Percentiles rank a stretch among this genome's conserved stretches.
These are phyloP conservation scores for Gossypium davidsonii DNA, from an alignment of 441 rosid genomes.

Conservation along the genomic window DNA sequence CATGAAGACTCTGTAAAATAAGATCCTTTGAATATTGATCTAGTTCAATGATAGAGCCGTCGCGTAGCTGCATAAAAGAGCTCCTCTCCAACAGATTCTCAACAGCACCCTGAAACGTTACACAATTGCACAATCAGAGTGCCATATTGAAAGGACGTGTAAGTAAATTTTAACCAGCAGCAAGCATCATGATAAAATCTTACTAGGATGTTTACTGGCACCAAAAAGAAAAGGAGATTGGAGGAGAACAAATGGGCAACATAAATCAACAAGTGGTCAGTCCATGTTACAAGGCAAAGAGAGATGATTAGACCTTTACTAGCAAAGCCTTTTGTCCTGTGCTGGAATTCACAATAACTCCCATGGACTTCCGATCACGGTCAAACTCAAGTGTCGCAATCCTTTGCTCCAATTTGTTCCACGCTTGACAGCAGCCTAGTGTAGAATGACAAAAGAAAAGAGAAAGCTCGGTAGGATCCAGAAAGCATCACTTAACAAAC, in stretches of 20 bases:
- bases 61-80: constrained; percentile 56
- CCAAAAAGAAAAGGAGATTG: neutral
- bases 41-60: constrained; percentile 56
- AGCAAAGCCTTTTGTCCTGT: constrained; percentile 63
- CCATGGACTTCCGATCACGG: constrained; percentile 92
- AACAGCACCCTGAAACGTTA: constrained; percentile 75
- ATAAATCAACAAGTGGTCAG: neutral
- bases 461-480: neutral
- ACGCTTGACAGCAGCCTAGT: constrained; percentile 63
- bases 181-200: neutral
- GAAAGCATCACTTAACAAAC: neutral
- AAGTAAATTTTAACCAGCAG: neutral
- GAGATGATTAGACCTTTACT: constrained; percentile 56
- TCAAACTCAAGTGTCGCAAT: constrained; percentile 93
- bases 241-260: neutral
- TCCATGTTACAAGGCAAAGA: neutral
- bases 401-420: constrained; percentile 63
- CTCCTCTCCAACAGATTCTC: constrained; percentile 83
- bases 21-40: constrained; percentile 50
- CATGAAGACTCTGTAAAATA: constrained; percentile 52
- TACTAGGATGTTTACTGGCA: neutral
- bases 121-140: neutral
- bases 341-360: constrained; percentile 79
- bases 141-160: neutral
- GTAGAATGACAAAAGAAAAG: neutral